phyloP scores from a whole-genome alignment of 2,329 filamentous ascomycete genomes.

The Hypoxylon sp. region DNA sequence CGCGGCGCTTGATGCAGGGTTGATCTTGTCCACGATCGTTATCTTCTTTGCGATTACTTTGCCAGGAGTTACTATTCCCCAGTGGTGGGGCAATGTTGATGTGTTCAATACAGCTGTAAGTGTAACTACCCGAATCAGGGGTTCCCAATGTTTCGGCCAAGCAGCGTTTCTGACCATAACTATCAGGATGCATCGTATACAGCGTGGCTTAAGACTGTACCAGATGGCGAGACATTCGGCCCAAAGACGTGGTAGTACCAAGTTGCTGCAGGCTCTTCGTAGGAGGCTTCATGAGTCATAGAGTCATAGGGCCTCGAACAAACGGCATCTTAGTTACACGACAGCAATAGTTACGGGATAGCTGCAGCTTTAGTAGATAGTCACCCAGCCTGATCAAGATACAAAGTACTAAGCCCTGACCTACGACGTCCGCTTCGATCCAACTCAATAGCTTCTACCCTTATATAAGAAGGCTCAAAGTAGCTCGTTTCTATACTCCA shows the following conservation, averaged over 20 bases:
- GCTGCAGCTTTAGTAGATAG: conserved; percentile 10
- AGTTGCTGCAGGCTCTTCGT: background rate
- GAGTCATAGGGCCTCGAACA: conserved; percentile 4
- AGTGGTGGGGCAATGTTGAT: conserved; percentile 68
- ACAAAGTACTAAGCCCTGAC: conserved; percentile 5
- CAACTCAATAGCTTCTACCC: background rate
- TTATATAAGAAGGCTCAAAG: background rate
- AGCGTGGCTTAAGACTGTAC: conserved; percentile 53
- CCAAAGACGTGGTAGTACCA: conserved; percentile 55
- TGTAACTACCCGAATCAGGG: conserved; percentile 41
- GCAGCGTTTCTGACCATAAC: conserved; percentile 42
- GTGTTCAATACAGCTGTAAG: conserved; percentile 56
- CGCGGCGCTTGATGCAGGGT: conserved; percentile 58
- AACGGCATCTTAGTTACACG: conserved; percentile 4
- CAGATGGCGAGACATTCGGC: conserved; percentile 56
- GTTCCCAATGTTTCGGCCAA: conserved; percentile 53
- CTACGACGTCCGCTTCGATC: background rate
- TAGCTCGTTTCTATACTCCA: background rate
- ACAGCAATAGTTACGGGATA: background rate
- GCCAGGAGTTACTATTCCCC: conserved; percentile 56
- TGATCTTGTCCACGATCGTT: conserved; percentile 57
- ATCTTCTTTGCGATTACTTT: conserved; percentile 58
- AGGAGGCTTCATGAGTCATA: background rate
- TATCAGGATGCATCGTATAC: conserved; percentile 54
- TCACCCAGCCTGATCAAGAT: conserved; percentile 15